Percentiles rank a stretch among this genome's conserved stretches.
These are phyloP conservation scores for Colletotrichum limetticola DNA, from an alignment of 2,329 filamentous ascomycete genomes.

Conservation along the genomic window DNA sequence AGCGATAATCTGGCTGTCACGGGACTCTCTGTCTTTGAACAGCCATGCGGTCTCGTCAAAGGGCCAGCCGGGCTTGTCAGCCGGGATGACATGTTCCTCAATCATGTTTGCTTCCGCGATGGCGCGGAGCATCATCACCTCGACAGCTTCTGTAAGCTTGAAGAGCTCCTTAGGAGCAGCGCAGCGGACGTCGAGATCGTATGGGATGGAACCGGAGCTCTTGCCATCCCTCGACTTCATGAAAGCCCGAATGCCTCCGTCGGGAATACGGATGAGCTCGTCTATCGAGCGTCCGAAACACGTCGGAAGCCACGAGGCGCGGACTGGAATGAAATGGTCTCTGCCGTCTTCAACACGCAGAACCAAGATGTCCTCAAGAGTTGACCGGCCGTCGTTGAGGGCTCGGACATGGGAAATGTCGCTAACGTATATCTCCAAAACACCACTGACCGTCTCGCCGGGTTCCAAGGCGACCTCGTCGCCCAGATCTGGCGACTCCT, in stretches of 20 bases:
- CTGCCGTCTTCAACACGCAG: slow-evolving; percentile 84
- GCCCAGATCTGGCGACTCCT: slow-evolving; percentile 45
- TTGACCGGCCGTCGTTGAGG: slow-evolving; percentile 75
- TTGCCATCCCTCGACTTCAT: slow-evolving; percentile 43
- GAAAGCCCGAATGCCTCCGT: slow-evolving; percentile 76
- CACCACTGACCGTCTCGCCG: slow-evolving; percentile 81
- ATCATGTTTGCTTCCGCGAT: slow-evolving; percentile 73
- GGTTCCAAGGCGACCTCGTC: slow-evolving; percentile 78
- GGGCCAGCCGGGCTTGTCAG: slow-evolving; percentile 68
- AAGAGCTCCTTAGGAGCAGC: slow-evolving; percentile 92
- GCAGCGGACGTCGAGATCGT: slow-evolving; percentile 71
- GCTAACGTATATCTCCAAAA: slow-evolving; percentile 75
- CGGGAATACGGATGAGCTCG: slow-evolving; percentile 87
- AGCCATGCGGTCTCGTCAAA: slow-evolving; percentile 57
- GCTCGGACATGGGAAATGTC: slow-evolving; percentile 71
- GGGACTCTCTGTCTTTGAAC: slow-evolving; percentile 39
- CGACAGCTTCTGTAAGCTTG: slow-evolving; percentile 84
- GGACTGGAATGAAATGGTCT: slow-evolving; percentile 90
- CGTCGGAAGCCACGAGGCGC: slow-evolving; percentile 81
- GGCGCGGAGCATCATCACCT: slow-evolving; percentile 64
- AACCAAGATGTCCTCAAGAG: slow-evolving; percentile 87
- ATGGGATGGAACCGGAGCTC: slow-evolving; percentile 62
- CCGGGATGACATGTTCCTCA: slow-evolving; percentile 61
- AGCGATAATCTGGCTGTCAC: slow-evolving; percentile 43
- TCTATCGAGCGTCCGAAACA: slow-evolving; percentile 88